Percentiles rank a stretch among this genome's conserved stretches.
Evolutionary conservation across 2,329 filamentous ascomycete genomes (phyloP).

Genomic region (Fusarium pseudonygamai): DNA sequence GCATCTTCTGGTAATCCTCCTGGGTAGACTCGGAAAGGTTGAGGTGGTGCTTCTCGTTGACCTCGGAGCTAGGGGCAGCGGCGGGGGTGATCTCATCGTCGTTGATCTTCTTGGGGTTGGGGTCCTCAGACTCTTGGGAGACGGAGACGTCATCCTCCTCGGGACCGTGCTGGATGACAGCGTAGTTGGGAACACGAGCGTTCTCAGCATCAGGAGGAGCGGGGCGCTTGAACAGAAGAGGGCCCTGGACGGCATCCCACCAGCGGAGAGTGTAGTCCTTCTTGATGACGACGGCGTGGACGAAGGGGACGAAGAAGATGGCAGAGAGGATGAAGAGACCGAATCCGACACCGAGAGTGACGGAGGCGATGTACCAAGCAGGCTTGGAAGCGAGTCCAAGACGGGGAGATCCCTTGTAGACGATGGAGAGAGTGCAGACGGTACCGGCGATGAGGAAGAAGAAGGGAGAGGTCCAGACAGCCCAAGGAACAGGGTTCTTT

Average conservation of each 20-base stretch:
- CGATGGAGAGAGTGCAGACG: conserved; percentile 78
- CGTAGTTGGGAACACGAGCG: conserved; percentile 77
- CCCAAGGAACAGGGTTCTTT: conserved; percentile 76
- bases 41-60: conserved; percentile 54
- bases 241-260: conserved; percentile 70
- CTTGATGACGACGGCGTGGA: conserved; percentile 74
- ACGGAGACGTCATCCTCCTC: conserved; percentile 51
- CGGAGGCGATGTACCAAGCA: conserved; percentile 70
- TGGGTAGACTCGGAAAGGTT: conserved; percentile 54
- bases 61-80: conserved; percentile 31
- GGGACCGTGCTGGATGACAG: conserved; percentile 74
- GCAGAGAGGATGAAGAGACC: conserved; percentile 68
- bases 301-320: conserved; percentile 78
- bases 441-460: conserved; percentile 82
- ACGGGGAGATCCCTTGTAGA: conserved; percentile 80
- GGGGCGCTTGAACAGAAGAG: conserved; percentile 70
- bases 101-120: conserved; percentile 27
- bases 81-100: conserved; percentile 49
- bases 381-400: conserved; percentile 59
- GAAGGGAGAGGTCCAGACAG: conserved; percentile 76
- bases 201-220: conserved; percentile 60
- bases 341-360: conserved; percentile 71
- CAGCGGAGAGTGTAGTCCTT: conserved; percentile 72
- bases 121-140: conserved; percentile 23
- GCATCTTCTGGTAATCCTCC: conserved; percentile 68